phyloP scores from a whole-genome alignment of 1,284 basidiomycete genomes.

The Cutaneotrichosporon cavernicola region DNA sequence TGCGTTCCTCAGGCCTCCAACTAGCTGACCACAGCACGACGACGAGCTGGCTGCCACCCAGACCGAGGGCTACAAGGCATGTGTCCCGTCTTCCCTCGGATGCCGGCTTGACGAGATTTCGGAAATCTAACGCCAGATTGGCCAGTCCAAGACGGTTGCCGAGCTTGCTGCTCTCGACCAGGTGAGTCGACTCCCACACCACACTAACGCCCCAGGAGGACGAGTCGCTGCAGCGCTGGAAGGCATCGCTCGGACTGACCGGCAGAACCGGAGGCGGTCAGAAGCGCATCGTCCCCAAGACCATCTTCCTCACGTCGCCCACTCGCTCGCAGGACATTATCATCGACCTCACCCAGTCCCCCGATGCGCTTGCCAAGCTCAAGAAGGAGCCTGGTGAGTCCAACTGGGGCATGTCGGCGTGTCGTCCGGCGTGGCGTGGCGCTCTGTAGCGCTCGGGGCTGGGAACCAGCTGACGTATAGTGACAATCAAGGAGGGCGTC shows the following conservation, averaged over 20 bases:
- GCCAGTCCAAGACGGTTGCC: constrained; percentile 55
- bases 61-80: constrained; percentile 53
- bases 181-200: constrained; percentile 21
- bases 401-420: too few species aligned
- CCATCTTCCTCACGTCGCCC: constrained; percentile 56
- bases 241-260: constrained; percentile 57
- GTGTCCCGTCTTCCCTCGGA: not conserved
- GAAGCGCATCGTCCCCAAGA: constrained; percentile 52
- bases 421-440: not conserved
- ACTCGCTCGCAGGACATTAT: constrained; percentile 52
- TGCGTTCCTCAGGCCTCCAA: not conserved
- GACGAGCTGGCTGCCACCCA: constrained; percentile 48
- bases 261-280: constrained; percentile 42
- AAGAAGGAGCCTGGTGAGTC: constrained; percentile 56
- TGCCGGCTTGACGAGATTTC: not conserved
- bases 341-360: constrained; percentile 54
- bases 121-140: constrained; percentile 35
- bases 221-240: constrained; percentile 60
- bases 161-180: constrained; percentile 56
- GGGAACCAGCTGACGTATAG: constrained; percentile 27
- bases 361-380: constrained; percentile 52
- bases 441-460: not conserved
- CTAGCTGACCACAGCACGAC: constrained; percentile 23
- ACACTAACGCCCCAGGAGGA: constrained; percentile 51
- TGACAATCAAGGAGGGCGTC: constrained; percentile 58